These are phyloP conservation scores for Gossypium stocksii DNA, from an alignment of 345 rosid genomes.

Conservation along the genomic window DNA sequence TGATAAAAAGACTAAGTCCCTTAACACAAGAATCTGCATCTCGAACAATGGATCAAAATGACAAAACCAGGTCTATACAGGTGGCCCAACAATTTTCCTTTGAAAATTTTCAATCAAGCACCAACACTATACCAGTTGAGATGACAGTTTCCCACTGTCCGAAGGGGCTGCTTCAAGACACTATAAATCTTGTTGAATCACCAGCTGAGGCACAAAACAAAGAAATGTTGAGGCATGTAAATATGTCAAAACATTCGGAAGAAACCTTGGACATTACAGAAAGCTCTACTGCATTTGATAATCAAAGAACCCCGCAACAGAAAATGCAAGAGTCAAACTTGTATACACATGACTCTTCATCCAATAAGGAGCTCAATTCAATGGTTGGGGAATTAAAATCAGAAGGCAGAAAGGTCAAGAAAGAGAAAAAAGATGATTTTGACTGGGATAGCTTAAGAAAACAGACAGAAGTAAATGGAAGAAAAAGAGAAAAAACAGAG, in stretches of 20 bases:
- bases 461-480: slow-evolving; percentile 40
- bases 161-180: slow-evolving; percentile 24
- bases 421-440: slow-evolving; percentile 39
- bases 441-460: slow-evolving; percentile 89
- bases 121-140: slow-evolving; percentile 25
- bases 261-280: slow-evolving; percentile 33
- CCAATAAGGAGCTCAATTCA: slow-evolving; percentile 28
- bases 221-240: slow-evolving; percentile 25
- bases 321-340: slow-evolving; percentile 30
- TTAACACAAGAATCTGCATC: slow-evolving; percentile 21
- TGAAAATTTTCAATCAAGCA: slow-evolving; percentile 26
- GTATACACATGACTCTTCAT: slow-evolving; percentile 26
- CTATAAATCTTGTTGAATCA: slow-evolving; percentile 19
- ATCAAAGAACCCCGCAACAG: slow-evolving; percentile 24
- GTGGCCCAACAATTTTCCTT: slow-evolving; percentile 26
- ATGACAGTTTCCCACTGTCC: slow-evolving; percentile 23
- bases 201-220: slow-evolving; percentile 24
- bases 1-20: slow-evolving; percentile 20
- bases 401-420: slow-evolving; percentile 44
- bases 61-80: slow-evolving; percentile 14
- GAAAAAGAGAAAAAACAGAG: slow-evolving; percentile 49
- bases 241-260: slow-evolving; percentile 25
- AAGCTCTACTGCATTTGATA: slow-evolving; percentile 33
- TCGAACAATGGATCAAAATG: slow-evolving; percentile 24
- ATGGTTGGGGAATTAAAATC: slow-evolving; percentile 32